These are phyloP conservation scores for Pyronema domesticum DNA, from an alignment of 495 filamentous ascomycete species.

Conservation along the genomic window DNA sequence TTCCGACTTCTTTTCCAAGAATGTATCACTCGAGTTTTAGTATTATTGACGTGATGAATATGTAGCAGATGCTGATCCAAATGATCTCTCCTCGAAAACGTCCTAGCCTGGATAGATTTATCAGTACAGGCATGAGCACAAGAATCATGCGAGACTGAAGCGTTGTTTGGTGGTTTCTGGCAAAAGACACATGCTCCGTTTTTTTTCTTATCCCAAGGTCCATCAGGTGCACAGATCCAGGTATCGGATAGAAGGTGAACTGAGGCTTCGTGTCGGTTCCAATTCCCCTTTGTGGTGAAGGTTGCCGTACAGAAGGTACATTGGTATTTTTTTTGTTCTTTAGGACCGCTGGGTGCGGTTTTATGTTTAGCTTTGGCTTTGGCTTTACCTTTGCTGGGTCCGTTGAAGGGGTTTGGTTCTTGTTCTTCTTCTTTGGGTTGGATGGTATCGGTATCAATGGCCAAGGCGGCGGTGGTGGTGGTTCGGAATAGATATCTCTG, in stretches of 20 bases:
- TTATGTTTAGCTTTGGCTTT: too few species aligned
- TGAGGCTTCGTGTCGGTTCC: background rate
- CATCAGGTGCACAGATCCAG: background rate
- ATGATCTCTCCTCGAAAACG: constrained; percentile 74
- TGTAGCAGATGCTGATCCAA: constrained; percentile 64
- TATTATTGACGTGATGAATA: constrained; percentile 36
- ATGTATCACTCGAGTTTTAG: constrained; percentile 35
- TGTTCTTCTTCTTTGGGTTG: too few species aligned
- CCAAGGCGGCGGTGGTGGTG: too few species aligned
- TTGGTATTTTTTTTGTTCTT: background rate
- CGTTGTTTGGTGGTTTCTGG: background rate
- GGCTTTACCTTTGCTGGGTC: too few species aligned
- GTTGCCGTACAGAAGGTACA: background rate
- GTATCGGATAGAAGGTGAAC: background rate
- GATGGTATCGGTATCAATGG: too few species aligned
- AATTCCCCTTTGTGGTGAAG: background rate
- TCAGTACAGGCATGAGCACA: constrained; percentile 36
- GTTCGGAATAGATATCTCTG: too few species aligned
- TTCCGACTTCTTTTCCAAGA: constrained; percentile 50
- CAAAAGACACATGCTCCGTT: background rate
- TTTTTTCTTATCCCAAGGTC: background rate
- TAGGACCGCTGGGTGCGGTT: too few species aligned
- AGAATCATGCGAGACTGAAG: constrained; percentile 15
- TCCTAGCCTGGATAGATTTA: constrained; percentile 44
- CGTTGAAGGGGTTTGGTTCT: too few species aligned